Percentiles rank a stretch among this genome's conserved stretches.
phyloP scores from a whole-genome alignment of 2,329 filamentous ascomycete species.

The Trichoderma simmonsii region DNA sequence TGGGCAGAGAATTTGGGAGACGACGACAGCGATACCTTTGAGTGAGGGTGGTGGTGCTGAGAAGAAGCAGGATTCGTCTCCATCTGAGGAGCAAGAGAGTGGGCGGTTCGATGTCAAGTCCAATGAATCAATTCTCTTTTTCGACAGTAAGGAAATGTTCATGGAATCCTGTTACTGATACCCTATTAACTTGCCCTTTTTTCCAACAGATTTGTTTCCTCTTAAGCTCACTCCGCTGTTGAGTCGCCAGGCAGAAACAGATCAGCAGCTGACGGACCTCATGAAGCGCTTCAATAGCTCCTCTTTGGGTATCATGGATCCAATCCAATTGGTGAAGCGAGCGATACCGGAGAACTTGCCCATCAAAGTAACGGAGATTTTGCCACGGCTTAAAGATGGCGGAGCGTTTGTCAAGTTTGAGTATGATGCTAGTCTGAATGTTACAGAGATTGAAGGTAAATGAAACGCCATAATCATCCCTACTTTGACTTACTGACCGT shows the following conservation, averaged over 20 bases:
- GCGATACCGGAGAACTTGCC: slow-evolving; percentile 61
- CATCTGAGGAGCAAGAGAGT: slow-evolving; percentile 57
- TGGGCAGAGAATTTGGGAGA: slow-evolving; percentile 26
- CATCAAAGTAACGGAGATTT: slow-evolving; percentile 73
- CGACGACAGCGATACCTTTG: slow-evolving; percentile 20
- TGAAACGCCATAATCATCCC: not conserved
- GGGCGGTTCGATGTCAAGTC: slow-evolving; percentile 77
- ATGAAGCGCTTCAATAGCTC: slow-evolving; percentile 51
- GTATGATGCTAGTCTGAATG: slow-evolving; percentile 40
- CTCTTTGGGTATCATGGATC: slow-evolving; percentile 49
- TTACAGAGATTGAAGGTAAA: slow-evolving; percentile 43
- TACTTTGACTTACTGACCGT: not conserved
- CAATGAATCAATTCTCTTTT: slow-evolving; percentile 82
- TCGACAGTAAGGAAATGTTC: slow-evolving; percentile 66
- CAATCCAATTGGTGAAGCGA: slow-evolving; percentile 53
- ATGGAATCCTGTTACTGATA: not conserved
- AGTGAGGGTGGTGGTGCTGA: slow-evolving; percentile 46
- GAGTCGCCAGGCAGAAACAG: slow-evolving; percentile 45
- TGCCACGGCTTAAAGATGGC: slow-evolving; percentile 85
- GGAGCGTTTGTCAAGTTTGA: slow-evolving; percentile 89
- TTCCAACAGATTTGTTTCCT: slow-evolving; percentile 72
- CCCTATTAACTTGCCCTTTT: not conserved
- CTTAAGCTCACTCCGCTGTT: slow-evolving; percentile 59
- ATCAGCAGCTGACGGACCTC: slow-evolving; percentile 48
- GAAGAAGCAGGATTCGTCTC: slow-evolving; percentile 43